phyloP scores from a whole-genome alignment of 371 early-diverging fungal genomes.

The Mortierella sp. region DNA sequence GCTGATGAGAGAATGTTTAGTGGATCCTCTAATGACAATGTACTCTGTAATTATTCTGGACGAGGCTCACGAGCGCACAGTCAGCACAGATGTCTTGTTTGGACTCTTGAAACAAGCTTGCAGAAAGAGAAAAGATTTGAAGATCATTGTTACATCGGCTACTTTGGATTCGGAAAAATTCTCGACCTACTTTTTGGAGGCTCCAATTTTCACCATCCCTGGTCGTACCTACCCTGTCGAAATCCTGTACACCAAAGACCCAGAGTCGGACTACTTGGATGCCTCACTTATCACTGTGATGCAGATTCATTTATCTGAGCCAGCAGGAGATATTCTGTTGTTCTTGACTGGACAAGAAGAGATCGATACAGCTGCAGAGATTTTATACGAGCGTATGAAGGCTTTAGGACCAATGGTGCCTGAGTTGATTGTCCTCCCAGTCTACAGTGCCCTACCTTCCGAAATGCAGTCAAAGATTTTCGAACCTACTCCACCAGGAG shows the following conservation, averaged over 20 bases:
- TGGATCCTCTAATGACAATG: constrained; percentile 85
- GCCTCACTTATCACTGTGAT: constrained; percentile 94
- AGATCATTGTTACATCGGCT: constrained; percentile 96
- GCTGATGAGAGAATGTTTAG: constrained; percentile 95
- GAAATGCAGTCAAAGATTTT: constrained; percentile 96
- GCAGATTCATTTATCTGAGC: constrained; percentile 97
- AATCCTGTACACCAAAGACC: constrained; percentile 94
- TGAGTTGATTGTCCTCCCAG: constrained; percentile 93
- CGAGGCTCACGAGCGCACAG: constrained; percentile 99
- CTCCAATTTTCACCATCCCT: constrained; percentile 97
- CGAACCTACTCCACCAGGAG: constrained; percentile 93
- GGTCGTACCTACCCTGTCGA: constrained; percentile 97
- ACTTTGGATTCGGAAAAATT: constrained; percentile 97
- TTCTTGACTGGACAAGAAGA: constrained; percentile 99
- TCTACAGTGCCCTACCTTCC: constrained; percentile 94
- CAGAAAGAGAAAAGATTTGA: constrained; percentile 88
- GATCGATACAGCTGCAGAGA: constrained; percentile 94
- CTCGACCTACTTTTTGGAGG: constrained; percentile 68
- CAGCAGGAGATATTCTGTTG: constrained; percentile 96
- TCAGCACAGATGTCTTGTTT: constrained; percentile 97
- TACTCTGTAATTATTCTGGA: constrained; percentile 98
- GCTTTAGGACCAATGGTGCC: constrained; percentile 95
- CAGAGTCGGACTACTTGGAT: constrained; percentile 95
- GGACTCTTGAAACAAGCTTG: constrained; percentile 93
- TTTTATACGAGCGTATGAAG: constrained; percentile 95